Base-by-base conservation (phyloP, 345 rosid genomes). In the Arabis alpina region DNA sequence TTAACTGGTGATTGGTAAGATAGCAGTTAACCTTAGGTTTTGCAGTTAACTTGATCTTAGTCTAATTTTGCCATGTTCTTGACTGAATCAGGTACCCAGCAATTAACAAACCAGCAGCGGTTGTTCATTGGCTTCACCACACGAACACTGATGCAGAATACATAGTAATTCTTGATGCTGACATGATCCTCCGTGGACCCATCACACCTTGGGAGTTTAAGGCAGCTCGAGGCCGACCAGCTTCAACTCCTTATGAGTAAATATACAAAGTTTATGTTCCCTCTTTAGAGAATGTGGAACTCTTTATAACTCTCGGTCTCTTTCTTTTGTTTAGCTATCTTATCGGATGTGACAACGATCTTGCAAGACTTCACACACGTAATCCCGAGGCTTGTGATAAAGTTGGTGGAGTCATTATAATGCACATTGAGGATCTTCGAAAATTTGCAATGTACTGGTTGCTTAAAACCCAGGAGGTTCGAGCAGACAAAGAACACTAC, bases 211-310 rank as follows among this genome's bases (percentile, higher is more conserved):
- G 98, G 98, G 97, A 91, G 79, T 94, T 82, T 75, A 81, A 85
- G 71, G 99, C 99, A 48, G 86, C 91, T 76, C 90, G 80, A 64
- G 96, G 98, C 75, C 89, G 80, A 24, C 99, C 99, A 43, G 99
- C 92, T 76, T 94, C 99, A 74, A 94, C 99, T 76, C 99, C 98
- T 62, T 91, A 94, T 3, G 97, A 89, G 99, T 91, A 91, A 91
- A 82, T 49, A 40, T 30, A 78, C 63, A 24, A 10, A 54, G n/a
- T 4, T 43, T 11, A 3, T 25, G 13, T 3, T 23, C 16, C 12
- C 16, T 60, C 51, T 62, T 14, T 23, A 13, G 41, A 63, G 36
- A 36, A 37, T 72, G 52, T 3, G 6, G 34, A 16, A 55, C 47
- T 19, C n/a, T 5, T 4, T 19, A 2, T 12, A 54, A 49, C 6